Evolutionary conservation across 2,329 filamentous ascomycete species (phyloP).

Genomic region (Camillea tinctor): DNA sequence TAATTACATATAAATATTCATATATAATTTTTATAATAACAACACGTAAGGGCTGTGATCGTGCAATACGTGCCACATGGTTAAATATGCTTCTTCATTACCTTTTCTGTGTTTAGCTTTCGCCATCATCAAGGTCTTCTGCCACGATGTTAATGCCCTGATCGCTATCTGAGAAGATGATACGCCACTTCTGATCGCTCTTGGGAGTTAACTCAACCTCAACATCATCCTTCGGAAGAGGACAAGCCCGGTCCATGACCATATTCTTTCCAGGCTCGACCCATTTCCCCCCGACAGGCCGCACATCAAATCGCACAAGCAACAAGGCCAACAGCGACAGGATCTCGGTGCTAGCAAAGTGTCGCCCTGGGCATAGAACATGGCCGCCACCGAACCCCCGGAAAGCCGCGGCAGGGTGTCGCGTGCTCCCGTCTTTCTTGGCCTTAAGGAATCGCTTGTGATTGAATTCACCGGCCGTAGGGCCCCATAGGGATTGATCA

Average conservation of each 20-base stretch:
- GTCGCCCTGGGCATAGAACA: conserved; percentile 13
- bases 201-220: not conserved
- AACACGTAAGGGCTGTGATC: too few species aligned
- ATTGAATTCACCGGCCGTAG: conserved; percentile 3
- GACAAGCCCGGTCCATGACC: too few species aligned
- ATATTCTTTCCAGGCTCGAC: not conserved
- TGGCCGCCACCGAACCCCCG: conserved; percentile 14
- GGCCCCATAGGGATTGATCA: conserved; percentile 8
- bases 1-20: too few species aligned
- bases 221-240: not conserved
- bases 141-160: too few species aligned
- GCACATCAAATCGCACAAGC: conserved; percentile 8
- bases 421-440: not conserved
- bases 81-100: too few species aligned
- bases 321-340: conserved; percentile 7
- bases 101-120: too few species aligned
- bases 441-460: conserved; percentile 3
- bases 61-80: too few species aligned
- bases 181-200: too few species aligned
- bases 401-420: conserved; percentile 11
- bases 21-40: too few species aligned
- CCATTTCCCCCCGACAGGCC: conserved; percentile 1
- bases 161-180: too few species aligned
- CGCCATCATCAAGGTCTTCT: too few species aligned
- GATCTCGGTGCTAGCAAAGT: conserved; percentile 15